phyloP scores from a whole-genome alignment of 768 basidiomycete genomes.

The Termitomyces titanicus region DNA sequence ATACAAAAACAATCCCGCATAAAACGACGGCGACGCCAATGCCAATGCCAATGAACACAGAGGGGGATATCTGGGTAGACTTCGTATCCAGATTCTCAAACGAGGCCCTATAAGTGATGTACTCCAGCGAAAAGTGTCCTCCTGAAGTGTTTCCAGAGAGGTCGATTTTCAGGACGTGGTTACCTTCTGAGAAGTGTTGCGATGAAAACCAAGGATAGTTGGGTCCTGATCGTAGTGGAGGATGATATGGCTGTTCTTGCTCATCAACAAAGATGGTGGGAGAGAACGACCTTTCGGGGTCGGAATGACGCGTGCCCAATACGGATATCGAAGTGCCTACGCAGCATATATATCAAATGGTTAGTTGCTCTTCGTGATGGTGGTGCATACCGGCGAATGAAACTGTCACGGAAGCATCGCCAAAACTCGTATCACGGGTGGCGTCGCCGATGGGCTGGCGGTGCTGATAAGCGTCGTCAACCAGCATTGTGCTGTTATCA shows the following conservation, averaged over 20 bases:
- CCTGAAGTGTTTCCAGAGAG: neutral
- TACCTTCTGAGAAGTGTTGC: neutral
- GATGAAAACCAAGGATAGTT: constrained; percentile 3
- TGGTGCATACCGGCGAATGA: neutral
- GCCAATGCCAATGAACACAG: constrained; percentile 2
- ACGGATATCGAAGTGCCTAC: neutral
- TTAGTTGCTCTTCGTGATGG: neutral
- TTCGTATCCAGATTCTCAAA: neutral
- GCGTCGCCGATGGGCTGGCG: neutral
- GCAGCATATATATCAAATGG: neutral
- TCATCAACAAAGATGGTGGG: neutral
- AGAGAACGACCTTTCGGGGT: neutral
- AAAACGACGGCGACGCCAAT: neutral
- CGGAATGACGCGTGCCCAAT: neutral
- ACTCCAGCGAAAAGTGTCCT: neutral
- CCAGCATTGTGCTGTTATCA: neutral
- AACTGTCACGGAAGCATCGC: neutral
- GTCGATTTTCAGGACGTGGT: neutral
- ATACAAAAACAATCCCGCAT: neutral
- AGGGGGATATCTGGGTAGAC: neutral
- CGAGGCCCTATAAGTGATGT: neutral
- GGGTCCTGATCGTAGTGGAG: neutral
- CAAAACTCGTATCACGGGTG: neutral
- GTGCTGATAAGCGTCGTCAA: neutral
- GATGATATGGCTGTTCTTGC: neutral